phyloP scores from a whole-genome alignment of 352 stramenopile genomes.

The Pythium scleroteichum region DNA sequence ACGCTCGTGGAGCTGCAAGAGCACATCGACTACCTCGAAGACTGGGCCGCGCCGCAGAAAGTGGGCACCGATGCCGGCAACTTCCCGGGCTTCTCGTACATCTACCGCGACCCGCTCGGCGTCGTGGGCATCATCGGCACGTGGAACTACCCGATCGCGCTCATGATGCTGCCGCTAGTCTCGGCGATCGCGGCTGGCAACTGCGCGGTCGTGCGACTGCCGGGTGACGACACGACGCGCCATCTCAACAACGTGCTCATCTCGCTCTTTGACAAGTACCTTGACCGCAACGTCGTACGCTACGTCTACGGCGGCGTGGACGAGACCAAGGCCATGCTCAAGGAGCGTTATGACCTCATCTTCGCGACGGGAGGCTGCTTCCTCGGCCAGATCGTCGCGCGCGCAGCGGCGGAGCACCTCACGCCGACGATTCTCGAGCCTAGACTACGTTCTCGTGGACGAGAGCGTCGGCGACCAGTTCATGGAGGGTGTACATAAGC shows the following conservation, averaged over 20 bases:
- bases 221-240: conserved; percentile 81
- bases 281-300: conserved; percentile 72
- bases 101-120: conserved; percentile 70
- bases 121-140: conserved; percentile 89
- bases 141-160: conserved; percentile 92
- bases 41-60: conserved; percentile 57
- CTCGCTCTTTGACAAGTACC: conserved; percentile 67
- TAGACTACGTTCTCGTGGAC: conserved; percentile 93
- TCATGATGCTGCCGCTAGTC: conserved; percentile 60
- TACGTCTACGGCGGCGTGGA: conserved; percentile 84
- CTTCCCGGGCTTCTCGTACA: conserved; percentile 58
- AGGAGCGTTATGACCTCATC: conserved; percentile 81
- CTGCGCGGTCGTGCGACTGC: conserved; percentile 90
- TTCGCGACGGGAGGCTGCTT: conserved; percentile 76
- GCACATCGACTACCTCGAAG: conserved; percentile 66
- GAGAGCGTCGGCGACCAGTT: conserved; percentile 71
- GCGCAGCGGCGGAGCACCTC: conserved; percentile 90
- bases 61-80: conserved; percentile 53
- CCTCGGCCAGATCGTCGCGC: conserved; percentile 90
- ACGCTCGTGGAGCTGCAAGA: conserved; percentile 74
- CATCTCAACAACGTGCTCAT: conserved; percentile 61
- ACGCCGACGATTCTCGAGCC: conserved; percentile 94
- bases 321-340: conserved; percentile 78
- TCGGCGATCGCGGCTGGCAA: conserved; percentile 87
- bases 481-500: conserved; percentile 36